Conservation (phyloP, 2,329 filamentous ascomycete genomes). For the Thermomyces lanuginosus region DNA sequence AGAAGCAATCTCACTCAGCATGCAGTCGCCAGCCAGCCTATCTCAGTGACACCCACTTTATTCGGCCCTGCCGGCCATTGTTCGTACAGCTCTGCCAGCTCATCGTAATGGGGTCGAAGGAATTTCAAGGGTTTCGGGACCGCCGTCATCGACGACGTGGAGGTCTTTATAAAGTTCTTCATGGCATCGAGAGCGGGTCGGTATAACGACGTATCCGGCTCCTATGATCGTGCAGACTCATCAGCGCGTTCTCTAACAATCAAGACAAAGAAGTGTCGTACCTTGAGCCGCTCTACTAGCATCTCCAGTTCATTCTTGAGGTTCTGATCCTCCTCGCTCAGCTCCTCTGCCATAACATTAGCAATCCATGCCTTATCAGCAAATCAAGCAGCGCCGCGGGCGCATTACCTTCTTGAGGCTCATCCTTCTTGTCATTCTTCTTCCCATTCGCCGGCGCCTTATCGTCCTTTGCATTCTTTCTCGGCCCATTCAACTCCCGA, state of each 20-base stretch:
- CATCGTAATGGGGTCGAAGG: constrained; percentile 87
- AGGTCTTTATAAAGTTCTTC: constrained; percentile 97
- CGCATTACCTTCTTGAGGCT: constrained; percentile 41
- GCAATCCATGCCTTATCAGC: background rate
- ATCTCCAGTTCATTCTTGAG: constrained; percentile 96
- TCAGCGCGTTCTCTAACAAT: too few relatives aligned
- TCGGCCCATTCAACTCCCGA: constrained; percentile 42
- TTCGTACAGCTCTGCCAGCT: constrained; percentile 73
- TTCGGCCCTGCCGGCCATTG: constrained; percentile 71
- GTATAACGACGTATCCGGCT: constrained; percentile 74
- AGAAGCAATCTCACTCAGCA: constrained; percentile 3
- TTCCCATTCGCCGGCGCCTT: constrained; percentile 56
- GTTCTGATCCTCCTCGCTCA: constrained; percentile 95
- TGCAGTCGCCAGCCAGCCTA: background rate
- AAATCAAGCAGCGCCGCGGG: constrained; percentile 1
- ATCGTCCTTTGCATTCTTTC: constrained; percentile 46
- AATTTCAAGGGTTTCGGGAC: constrained; percentile 98
- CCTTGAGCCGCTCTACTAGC: constrained; percentile 87
- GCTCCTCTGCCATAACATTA: constrained; percentile 49
- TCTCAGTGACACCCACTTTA: constrained; percentile 42
- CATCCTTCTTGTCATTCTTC: constrained; percentile 48
- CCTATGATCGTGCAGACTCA: constrained; percentile 48
- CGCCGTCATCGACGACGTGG: constrained; percentile 97
- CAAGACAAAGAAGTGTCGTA: constrained; percentile 26
- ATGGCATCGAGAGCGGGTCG: constrained; percentile 86